These are phyloP conservation scores for Coprinellus micaceus DNA, from an alignment of 768 basidiomycete species.

Conservation along the genomic window DNA sequence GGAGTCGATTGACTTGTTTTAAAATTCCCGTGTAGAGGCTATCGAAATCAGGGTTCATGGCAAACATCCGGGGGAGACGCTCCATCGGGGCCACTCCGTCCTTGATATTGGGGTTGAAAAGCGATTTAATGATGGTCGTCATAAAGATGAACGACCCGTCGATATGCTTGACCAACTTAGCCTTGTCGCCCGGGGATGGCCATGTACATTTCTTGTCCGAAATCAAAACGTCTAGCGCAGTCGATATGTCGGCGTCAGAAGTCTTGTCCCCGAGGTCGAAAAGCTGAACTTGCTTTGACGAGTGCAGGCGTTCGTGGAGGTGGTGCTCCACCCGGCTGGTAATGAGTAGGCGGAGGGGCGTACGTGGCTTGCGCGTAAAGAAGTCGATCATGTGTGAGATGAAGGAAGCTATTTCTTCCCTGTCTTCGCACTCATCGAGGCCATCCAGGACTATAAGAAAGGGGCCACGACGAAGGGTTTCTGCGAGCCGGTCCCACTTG, in stretches of 20 bases:
- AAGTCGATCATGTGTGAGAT: not conserved
- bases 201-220: not conserved
- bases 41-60: not conserved
- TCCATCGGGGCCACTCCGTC: not conserved
- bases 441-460: conserved; percentile 17
- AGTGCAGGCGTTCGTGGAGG: not conserved
- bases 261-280: not conserved
- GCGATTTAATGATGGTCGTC: not conserved
- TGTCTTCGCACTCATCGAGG: conserved; percentile 17
- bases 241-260: not conserved
- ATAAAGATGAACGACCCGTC: not conserved
- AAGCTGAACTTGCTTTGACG: not conserved
- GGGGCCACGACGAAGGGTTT: not conserved
- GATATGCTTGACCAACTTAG: not conserved
- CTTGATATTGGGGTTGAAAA: not conserved
- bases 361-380: not conserved
- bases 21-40: not conserved
- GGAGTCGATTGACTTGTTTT: not conserved
- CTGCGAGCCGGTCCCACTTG: no score
- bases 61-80: not conserved
- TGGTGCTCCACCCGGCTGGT: not conserved
- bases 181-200: not conserved
- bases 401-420: conserved; percentile 5
- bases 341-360: not conserved
- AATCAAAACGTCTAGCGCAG: not conserved